Conservation (phyloP, 2,329 filamentous ascomycete species). For the Penicillium crustosum region DNA sequence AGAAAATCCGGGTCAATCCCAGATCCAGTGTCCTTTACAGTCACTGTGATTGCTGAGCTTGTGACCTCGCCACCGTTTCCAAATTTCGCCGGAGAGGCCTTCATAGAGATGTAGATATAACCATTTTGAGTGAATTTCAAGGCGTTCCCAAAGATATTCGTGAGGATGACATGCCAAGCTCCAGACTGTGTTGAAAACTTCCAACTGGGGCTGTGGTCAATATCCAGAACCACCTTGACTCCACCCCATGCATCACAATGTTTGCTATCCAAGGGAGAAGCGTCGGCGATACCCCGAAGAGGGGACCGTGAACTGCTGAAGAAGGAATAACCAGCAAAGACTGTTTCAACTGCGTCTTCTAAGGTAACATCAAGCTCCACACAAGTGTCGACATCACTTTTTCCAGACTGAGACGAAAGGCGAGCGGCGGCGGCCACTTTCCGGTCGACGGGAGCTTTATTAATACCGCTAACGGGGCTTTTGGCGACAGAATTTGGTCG, state of each 20-base stretch:
- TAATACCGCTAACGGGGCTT: not conserved
- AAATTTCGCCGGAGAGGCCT: not conserved
- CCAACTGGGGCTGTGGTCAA: constrained; percentile 9
- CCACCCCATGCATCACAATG: not conserved
- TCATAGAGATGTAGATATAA: constrained; percentile 11
- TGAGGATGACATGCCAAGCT: constrained; percentile 16
- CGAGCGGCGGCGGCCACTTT: not conserved
- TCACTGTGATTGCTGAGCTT: constrained; percentile 20
- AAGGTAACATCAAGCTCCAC: constrained; percentile 15
- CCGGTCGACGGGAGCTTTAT: not conserved
- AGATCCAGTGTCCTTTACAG: constrained; percentile 33
- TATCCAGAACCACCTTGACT: constrained; percentile 15
- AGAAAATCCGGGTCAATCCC: constrained; percentile 30
- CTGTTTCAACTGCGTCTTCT: constrained; percentile 17
- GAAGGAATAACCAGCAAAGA: constrained; percentile 18
- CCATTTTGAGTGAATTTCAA: constrained; percentile 18
- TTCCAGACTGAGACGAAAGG: not conserved
- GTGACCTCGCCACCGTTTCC: not conserved
- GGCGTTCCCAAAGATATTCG: constrained; percentile 20
- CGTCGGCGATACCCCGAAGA: not conserved
- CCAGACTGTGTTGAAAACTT: constrained; percentile 14
- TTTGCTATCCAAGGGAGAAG: not conserved
- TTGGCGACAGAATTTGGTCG: not conserved
- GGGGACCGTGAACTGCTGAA: not conserved
- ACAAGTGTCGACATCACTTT: constrained; percentile 1